Evolutionary conservation across 2,329 filamentous ascomycete species (phyloP).

Genomic region (Macrophomina pseudophaseolina): DNA sequence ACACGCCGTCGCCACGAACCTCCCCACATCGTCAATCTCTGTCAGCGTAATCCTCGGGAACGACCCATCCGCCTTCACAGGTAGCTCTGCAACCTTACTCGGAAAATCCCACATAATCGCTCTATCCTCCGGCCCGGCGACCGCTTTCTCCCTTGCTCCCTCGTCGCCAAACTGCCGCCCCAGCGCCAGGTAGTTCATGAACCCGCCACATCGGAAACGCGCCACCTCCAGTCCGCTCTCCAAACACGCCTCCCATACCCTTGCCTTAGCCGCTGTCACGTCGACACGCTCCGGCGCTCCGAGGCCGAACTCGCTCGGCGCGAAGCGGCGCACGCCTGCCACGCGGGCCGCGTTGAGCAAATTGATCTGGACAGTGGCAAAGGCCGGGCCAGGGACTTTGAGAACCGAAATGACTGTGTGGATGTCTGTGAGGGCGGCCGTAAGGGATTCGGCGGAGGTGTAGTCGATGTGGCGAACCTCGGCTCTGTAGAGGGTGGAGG

Average conservation of each 20-base stretch:
- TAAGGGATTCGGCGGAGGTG: conserved; percentile 31
- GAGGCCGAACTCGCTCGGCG: conserved; percentile 56
- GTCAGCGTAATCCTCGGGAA: conserved; percentile 39
- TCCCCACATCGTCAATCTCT: conserved; percentile 40
- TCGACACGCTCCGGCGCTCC: conserved; percentile 31
- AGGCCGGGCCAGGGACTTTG: conserved; percentile 33
- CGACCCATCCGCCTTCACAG: conserved; percentile 32
- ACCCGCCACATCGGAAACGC: conserved; percentile 40
- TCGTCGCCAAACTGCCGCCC: conserved; percentile 27
- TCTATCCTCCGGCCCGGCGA: conserved; percentile 33
- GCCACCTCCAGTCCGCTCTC: conserved; percentile 37
- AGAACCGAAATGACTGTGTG: conserved; percentile 36
- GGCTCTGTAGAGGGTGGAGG: conserved; percentile 20
- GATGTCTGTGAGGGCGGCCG: conserved; percentile 32
- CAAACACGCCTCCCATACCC: conserved; percentile 36
- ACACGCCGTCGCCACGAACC: conserved; percentile 40
- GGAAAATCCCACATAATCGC: conserved; percentile 30
- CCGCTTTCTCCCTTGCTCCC: conserved; percentile 31
- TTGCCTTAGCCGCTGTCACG: conserved; percentile 32
- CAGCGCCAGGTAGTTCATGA: conserved; percentile 45
- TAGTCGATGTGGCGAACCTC: conserved; percentile 39
- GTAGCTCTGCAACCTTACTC: conserved; percentile 35
- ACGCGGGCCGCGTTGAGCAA: conserved; percentile 56
- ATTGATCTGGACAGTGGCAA: conserved; percentile 48
- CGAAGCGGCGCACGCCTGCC: conserved; percentile 58